Evolutionary conservation across 306 rosid genomes (phyloP).

Genomic region (Cucumis cinereus): DNA sequence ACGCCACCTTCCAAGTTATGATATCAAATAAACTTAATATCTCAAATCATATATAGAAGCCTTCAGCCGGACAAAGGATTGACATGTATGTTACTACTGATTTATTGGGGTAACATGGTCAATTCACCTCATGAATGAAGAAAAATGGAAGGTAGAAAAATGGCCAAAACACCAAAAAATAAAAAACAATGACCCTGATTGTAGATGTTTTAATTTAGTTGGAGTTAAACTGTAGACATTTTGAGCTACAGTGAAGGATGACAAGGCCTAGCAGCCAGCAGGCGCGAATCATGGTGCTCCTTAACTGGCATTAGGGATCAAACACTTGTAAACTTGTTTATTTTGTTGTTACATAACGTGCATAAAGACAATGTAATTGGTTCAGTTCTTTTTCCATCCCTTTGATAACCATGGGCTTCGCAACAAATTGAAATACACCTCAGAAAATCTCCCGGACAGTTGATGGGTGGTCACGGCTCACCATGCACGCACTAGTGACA

Average conservation of each 20-base stretch:
- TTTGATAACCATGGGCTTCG: neutral
- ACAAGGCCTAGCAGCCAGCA: neutral
- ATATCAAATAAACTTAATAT: neutral
- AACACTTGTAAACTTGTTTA: neutral
- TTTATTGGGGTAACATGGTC: slow-evolving; percentile 1
- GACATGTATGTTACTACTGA: neutral
- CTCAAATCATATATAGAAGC: neutral
- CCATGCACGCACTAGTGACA: neutral
- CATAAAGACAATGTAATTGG: neutral
- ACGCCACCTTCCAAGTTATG: neutral
- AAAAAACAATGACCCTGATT: neutral
- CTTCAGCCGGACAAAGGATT: neutral
- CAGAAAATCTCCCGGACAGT: neutral
- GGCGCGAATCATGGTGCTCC: neutral
- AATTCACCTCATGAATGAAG: neutral
- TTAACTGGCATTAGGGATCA: neutral
- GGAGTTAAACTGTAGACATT: neutral
- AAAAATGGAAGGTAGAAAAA: neutral
- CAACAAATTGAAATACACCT: neutral
- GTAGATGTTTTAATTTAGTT: neutral
- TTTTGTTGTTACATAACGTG: neutral
- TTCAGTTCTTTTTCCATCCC: neutral
- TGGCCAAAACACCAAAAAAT: neutral
- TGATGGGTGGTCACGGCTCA: neutral
- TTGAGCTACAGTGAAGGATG: neutral